A percentile compares a stretch with the other conserved stretches of the same genome.
These are phyloP conservation scores for Bjerkandera adusta DNA, from an alignment of 1,284 basidiomycete species.

Conservation along the genomic window DNA sequence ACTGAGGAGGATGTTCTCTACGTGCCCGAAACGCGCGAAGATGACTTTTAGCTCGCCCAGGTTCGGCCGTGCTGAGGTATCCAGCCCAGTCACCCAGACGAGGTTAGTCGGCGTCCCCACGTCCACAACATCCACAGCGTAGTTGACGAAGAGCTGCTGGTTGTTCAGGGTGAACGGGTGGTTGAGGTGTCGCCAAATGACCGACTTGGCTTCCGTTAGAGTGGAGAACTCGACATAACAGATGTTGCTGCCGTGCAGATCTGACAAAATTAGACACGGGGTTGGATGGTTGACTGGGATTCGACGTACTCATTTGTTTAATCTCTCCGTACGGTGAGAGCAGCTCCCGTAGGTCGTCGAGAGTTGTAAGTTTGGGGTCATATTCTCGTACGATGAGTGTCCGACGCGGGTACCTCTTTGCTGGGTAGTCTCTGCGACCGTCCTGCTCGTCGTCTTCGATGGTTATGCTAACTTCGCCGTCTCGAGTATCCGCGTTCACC, in stretches of 20 bases:
- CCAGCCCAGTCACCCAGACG: slow-evolving; percentile 3
- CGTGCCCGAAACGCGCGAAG: background rate
- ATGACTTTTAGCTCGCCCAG: background rate
- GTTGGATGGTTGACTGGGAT: background rate
- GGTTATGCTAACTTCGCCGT: too few species aligned
- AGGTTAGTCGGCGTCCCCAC: background rate
- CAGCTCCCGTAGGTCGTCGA: background rate
- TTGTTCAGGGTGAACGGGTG: background rate
- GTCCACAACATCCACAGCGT: slow-evolving; percentile 1
- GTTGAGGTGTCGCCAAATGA: background rate
- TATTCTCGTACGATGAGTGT: slow-evolving; percentile 2
- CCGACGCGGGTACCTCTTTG: too few species aligned
- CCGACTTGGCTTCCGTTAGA: background rate
- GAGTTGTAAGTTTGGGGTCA: background rate
- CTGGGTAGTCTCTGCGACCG: too few species aligned
- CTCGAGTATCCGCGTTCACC: too few species aligned
- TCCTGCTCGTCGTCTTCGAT: too few species aligned
- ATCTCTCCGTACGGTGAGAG: background rate
- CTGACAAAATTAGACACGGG: background rate
- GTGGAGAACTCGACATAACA: slow-evolving; percentile 3
- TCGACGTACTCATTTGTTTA: slow-evolving; percentile 1
- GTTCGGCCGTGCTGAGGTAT: slow-evolving; percentile 1
- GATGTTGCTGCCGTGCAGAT: background rate
- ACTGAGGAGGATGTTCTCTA: slow-evolving; percentile 8
- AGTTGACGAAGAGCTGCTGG: slow-evolving; percentile 3